Percentiles rank a stretch among this genome's conserved stretches.
Conservation (phyloP, 352 stramenopile species). For the Phytophthora aleatoria region DNA sequence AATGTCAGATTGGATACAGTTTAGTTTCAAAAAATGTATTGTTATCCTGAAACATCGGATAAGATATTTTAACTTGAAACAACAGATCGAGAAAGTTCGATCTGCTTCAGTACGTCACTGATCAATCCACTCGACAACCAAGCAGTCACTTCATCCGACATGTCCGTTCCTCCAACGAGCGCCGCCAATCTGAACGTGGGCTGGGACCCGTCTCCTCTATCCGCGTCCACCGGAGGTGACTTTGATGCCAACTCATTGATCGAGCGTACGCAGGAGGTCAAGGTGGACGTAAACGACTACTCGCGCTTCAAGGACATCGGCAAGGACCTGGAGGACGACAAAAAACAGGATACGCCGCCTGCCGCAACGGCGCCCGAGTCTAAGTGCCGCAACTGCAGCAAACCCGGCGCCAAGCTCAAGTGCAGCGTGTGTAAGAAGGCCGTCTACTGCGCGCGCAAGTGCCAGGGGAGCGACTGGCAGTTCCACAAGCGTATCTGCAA, state of each 20-base stretch:
- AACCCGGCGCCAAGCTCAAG: slow-evolving; percentile 78
- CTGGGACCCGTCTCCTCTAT: slow-evolving; percentile 52
- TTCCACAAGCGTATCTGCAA: slow-evolving; percentile 91
- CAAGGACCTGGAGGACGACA: slow-evolving; percentile 45
- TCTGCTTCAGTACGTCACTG: slow-evolving; percentile 10
- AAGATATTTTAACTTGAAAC: neutral
- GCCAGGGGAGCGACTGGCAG: slow-evolving; percentile 83
- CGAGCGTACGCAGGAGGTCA: slow-evolving; percentile 63
- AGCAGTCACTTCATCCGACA: neutral
- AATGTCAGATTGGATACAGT: too few species aligned
- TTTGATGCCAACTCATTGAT: slow-evolving; percentile 58
- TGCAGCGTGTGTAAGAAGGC: slow-evolving; percentile 89
- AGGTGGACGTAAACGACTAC: slow-evolving; percentile 86
- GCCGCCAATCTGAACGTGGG: slow-evolving; percentile 45
- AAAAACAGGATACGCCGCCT: slow-evolving; percentile 14
- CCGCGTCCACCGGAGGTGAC: neutral
- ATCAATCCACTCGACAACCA: slow-evolving; percentile 1
- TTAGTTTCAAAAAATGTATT: too few species aligned
- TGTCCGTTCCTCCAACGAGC: slow-evolving; percentile 26
- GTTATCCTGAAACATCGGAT: neutral
- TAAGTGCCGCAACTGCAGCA: slow-evolving; percentile 82
- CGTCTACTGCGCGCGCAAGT: slow-evolving; percentile 79
- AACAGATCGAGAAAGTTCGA: slow-evolving; percentile 28
- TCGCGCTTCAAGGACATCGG: slow-evolving; percentile 86
- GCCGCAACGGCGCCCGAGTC: slow-evolving; percentile 2